Evolutionary conservation across 2,329 filamentous ascomycete genomes (phyloP).

Genomic region (Arthrobotrys conoides): DNA sequence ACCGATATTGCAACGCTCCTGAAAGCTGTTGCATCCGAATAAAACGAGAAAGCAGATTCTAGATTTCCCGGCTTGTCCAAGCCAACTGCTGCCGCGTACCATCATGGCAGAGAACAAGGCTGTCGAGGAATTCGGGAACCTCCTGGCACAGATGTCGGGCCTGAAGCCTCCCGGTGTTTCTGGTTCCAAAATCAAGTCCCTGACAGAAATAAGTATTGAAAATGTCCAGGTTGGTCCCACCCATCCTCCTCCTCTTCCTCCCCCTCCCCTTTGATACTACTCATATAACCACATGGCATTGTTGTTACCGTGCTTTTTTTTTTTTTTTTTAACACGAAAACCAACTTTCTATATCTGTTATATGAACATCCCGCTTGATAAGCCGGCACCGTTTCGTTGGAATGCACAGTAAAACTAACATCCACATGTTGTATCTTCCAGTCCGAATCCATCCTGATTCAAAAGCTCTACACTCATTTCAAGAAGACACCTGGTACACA

Average conservation of each 20-base stretch:
- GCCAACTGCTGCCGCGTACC: constrained; percentile 27
- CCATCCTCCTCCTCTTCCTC: constrained; percentile 53
- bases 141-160: constrained; percentile 75
- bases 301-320: background rate
- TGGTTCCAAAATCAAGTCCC: constrained; percentile 87
- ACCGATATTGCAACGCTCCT: constrained; percentile 45
- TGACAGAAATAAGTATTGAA: constrained; percentile 88
- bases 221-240: constrained; percentile 83
- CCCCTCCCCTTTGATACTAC: constrained; percentile 64
- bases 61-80: constrained; percentile 28
- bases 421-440: constrained; percentile 68
- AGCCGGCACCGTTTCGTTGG: constrained; percentile 32
- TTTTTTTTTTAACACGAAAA: background rate
- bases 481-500: constrained; percentile 94
- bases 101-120: constrained; percentile 60
- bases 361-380: background rate
- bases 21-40: constrained; percentile 34
- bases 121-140: constrained; percentile 57
- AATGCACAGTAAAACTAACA: constrained; percentile 64
- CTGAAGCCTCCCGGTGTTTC: constrained; percentile 95
- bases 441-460: constrained; percentile 94
- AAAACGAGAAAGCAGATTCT: constrained; percentile 14
- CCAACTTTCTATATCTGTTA: constrained; percentile 8
- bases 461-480: constrained; percentile 97
- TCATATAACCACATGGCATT: constrained; percentile 17